These are phyloP conservation scores for Alternaria metachromatica DNA, from an alignment of 2,329 filamentous ascomycete species.

Conservation along the genomic window DNA sequence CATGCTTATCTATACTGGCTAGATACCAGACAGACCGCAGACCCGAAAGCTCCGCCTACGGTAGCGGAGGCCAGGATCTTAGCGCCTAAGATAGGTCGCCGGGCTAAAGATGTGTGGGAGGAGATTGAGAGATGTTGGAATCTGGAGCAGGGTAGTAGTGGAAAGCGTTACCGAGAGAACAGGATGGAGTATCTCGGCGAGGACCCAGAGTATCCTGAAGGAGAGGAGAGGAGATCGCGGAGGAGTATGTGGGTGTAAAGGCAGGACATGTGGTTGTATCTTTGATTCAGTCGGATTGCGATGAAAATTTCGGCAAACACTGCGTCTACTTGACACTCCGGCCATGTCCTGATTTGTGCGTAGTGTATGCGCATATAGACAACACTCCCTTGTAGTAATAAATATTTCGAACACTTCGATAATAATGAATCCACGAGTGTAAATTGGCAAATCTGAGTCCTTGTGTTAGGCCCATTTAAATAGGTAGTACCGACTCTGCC, in stretches of 20 bases:
- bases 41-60: constrained; percentile 13
- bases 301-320: background rate
- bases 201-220: constrained; percentile 4
- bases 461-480: background rate
- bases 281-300: background rate
- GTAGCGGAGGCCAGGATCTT: constrained; percentile 14
- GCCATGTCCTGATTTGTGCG: background rate
- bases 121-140: constrained; percentile 21
- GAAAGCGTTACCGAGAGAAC: constrained; percentile 8
- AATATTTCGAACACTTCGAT: background rate
- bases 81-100: constrained; percentile 6
- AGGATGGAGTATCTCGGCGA: constrained; percentile 16
- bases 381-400: background rate
- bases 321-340: background rate
- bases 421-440: background rate
- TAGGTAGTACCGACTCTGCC: background rate
- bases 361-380: background rate
- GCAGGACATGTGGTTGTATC: background rate
- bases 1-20: constrained; percentile 28
- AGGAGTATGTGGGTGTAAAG: constrained; percentile 16
- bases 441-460: background rate
- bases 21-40: constrained; percentile 7
- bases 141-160: constrained; percentile 16
- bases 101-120: constrained; percentile 16
- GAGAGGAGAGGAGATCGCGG: background rate